Conservation (phyloP, 1,284 basidiomycete genomes). For the Schizopora paradoxa region DNA sequence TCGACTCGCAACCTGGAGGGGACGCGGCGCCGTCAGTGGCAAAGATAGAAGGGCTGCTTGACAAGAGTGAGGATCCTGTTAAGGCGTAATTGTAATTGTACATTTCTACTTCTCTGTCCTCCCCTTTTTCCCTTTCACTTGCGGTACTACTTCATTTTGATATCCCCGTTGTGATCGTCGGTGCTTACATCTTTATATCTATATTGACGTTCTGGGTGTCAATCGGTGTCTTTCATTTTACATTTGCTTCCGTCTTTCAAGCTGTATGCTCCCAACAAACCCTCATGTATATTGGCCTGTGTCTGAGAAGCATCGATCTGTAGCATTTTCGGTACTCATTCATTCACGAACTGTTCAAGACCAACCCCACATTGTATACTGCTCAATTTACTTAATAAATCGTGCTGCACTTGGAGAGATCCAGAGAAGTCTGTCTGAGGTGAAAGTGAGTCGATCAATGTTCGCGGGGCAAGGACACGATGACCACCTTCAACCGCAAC, state of each 20-base stretch:
- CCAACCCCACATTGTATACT: no score
- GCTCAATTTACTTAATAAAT: no score
- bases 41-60: conserved; percentile 67
- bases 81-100: conserved; percentile 34
- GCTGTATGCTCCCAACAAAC: no score
- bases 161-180: neutral
- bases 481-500: conserved; percentile 31
- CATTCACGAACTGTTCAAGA: no score
- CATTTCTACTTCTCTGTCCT: conserved; percentile 3
- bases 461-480: no score
- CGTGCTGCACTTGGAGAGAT: no score
- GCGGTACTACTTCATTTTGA: neutral
- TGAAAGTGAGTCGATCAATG: no score
- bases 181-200: conserved; percentile 6
- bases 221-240: neutral
- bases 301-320: conserved; percentile 4
- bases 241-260: neutral
- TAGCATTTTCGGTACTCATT: conserved; percentile 7
- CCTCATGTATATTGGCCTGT: neutral
- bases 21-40: conserved; percentile 54
- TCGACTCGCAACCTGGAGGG: conserved; percentile 50
- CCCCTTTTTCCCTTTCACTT: neutral
- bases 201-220: conserved; percentile 2
- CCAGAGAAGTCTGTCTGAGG: no score
- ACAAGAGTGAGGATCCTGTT: conserved; percentile 64